phyloP scores from a whole-genome alignment of 352 stramenopile species.

The Globisporangium sylvaticum region DNA sequence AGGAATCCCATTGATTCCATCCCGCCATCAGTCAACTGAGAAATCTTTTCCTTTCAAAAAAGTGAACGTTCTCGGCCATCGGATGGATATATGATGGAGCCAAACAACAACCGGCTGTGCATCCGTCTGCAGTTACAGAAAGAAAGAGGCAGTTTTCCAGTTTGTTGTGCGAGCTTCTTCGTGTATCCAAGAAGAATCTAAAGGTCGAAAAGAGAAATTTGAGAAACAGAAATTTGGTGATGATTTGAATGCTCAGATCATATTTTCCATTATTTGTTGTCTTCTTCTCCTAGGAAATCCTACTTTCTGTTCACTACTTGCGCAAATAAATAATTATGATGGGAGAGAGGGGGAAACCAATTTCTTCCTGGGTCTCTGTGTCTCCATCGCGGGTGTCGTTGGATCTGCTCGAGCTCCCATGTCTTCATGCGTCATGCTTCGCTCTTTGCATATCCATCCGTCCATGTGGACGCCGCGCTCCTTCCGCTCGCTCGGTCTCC shows the following conservation, averaged over 20 bases:
- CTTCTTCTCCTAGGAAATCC: not conserved
- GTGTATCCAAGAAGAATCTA: not conserved
- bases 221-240: not conserved
- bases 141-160: not conserved
- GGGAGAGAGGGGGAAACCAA: no score
- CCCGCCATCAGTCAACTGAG: not conserved
- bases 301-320: no score
- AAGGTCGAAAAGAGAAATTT: not conserved
- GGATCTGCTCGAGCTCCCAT: no score
- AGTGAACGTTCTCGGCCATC: not conserved
- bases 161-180: not conserved
- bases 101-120: not conserved
- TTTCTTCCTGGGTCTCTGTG: not conserved
- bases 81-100: not conserved
- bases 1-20: not conserved
- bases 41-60: not conserved
- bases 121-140: not conserved
- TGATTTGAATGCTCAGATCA: no score
- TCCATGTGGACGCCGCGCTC: not conserved
- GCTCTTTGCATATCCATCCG: no score
- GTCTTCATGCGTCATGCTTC: no score
- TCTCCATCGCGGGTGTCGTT: not conserved
- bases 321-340: constrained; percentile 1
- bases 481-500: not conserved
- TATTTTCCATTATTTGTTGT: not conserved